Evolutionary conservation across 1,284 basidiomycete species (phyloP).

Genomic region (Chalciporus sp.): DNA sequence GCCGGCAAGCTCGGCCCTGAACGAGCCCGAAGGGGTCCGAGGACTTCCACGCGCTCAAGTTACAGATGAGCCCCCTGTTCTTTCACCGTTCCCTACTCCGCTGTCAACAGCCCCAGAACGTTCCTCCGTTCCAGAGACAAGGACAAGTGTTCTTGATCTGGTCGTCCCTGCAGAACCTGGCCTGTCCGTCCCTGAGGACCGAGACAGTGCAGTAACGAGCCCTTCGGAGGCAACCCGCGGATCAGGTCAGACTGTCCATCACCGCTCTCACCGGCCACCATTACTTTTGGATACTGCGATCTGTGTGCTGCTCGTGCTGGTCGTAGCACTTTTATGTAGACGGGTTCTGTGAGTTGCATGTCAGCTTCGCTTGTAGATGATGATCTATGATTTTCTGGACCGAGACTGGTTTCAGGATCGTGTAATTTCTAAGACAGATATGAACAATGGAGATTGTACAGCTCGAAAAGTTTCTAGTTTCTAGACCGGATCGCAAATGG

Average conservation of each 20-base stretch:
- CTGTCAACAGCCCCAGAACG: slow-evolving; percentile 22
- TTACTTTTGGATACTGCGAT: slow-evolving; percentile 68
- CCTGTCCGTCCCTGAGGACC: slow-evolving; percentile 13
- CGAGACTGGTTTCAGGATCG: slow-evolving; percentile 14
- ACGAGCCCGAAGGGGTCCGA: slow-evolving; percentile 22
- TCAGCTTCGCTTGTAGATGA: slow-evolving; percentile 14
- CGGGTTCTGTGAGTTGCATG: slow-evolving; percentile 50
- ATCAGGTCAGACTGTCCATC: slow-evolving; percentile 13
- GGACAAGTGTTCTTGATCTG: slow-evolving; percentile 19
- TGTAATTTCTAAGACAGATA: slow-evolving; percentile 19
- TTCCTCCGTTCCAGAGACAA: slow-evolving; percentile 13
- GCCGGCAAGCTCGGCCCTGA: slow-evolving; percentile 21
- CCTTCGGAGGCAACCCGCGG: slow-evolving; percentile 22
- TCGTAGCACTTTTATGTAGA: slow-evolving; percentile 63
- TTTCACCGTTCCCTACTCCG: slow-evolving; percentile 13
- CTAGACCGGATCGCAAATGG: slow-evolving; percentile 28
- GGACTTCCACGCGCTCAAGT: slow-evolving; percentile 24
- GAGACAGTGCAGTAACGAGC: slow-evolving; percentile 9
- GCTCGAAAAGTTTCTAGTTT: slow-evolving; percentile 18
- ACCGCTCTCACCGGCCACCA: slow-evolving; percentile 47
- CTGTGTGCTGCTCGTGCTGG: slow-evolving; percentile 63
- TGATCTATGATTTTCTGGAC: slow-evolving; percentile 26
- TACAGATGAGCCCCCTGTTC: slow-evolving; percentile 15
- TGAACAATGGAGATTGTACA: slow-evolving; percentile 17
- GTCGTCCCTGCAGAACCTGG: slow-evolving; percentile 10